A percentile compares a stretch with the other conserved stretches of the same genome.
Evolutionary conservation across 805 yeast genomes (phyloP).

Genomic region (Hanseniaspora jakobsenii): DNA sequence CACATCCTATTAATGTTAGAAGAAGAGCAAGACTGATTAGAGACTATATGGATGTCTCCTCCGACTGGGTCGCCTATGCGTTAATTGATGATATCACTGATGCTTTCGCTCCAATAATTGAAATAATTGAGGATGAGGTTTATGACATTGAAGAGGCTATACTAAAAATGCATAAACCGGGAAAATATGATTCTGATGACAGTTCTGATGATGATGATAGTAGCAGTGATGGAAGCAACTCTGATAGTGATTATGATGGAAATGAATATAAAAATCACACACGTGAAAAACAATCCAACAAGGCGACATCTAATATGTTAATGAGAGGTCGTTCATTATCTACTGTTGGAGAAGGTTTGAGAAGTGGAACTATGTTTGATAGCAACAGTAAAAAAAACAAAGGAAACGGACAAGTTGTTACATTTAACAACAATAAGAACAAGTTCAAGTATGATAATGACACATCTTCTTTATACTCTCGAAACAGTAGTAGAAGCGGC

Average conservation of each 20-base stretch:
- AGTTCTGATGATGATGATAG: conserved; percentile 20
- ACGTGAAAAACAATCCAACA: too few species aligned
- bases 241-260: conserved; percentile 12
- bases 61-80: conserved; percentile 97
- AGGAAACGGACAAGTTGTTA: conserved; percentile 7
- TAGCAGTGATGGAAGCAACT: conserved; percentile 16
- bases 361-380: too few species aligned
- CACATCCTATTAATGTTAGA: conserved; percentile 91
- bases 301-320: conserved; percentile 24
- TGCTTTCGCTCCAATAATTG: conserved; percentile 94
- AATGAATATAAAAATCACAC: neutral
- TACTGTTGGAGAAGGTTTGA: conserved; percentile 1
- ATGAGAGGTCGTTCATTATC: conserved; percentile 19
- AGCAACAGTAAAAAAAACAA: too few species aligned
- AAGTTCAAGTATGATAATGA: conserved; percentile 15
- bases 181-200: conserved; percentile 29
- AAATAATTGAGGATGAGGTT: conserved; percentile 86
- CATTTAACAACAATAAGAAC: neutral
- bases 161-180: conserved; percentile 67
- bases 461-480: conserved; percentile 17
- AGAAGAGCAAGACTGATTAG: conserved; percentile 77
- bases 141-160: conserved; percentile 90
- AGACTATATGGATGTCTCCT: conserved; percentile 78
- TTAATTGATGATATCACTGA: conserved; percentile 93
- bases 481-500: conserved; percentile 19